A percentile compares a stretch with the other conserved stretches of the same genome.
These are phyloP conservation scores for Geosmithia morbida DNA, from an alignment of 2,329 filamentous ascomycete genomes.

Conservation along the genomic window DNA sequence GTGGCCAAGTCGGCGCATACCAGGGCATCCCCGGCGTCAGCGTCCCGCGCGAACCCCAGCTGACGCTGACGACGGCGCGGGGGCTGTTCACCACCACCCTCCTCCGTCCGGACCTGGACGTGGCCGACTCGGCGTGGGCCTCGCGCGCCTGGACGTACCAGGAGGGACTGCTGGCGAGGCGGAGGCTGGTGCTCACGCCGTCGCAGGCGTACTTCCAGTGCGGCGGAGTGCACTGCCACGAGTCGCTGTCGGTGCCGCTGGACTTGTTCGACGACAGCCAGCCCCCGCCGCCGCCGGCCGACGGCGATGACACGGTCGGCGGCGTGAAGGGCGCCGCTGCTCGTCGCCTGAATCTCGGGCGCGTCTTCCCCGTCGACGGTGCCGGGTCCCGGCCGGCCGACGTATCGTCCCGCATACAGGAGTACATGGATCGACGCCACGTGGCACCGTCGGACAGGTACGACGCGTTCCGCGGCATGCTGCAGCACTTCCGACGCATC, in stretches of 20 bases:
- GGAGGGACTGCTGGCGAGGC: conserved; percentile 18
- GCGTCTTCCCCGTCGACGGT: conserved; percentile 4
- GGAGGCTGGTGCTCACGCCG: conserved; percentile 19
- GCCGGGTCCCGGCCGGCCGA: conserved; percentile 10
- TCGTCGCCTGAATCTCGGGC: conserved; percentile 6
- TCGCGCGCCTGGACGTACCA: conserved; percentile 20
- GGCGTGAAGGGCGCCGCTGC: no score
- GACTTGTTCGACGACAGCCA: conserved; percentile 12
- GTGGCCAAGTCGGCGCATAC: background rate
- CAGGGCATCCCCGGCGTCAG: conserved; percentile 19
- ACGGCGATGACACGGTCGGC: conserved; percentile 15
- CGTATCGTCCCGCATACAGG: conserved; percentile 13
- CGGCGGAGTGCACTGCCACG: conserved; percentile 19
- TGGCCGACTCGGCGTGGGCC: conserved; percentile 18
- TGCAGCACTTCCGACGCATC: conserved; percentile 9
- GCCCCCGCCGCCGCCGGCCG: no score
- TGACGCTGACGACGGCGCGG: conserved; percentile 16
- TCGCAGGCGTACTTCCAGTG: conserved; percentile 24
- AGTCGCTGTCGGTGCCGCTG: conserved; percentile 18
- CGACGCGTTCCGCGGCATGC: conserved; percentile 17
- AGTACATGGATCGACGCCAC: conserved; percentile 16
- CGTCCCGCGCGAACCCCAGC: conserved; percentile 16
- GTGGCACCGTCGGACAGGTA: conserved; percentile 12
- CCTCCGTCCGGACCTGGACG: conserved; percentile 18
- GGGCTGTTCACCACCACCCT: conserved; percentile 21